These are phyloP conservation scores for Pseudogymnoascus pannorum DNA, from an alignment of 2,329 filamentous ascomycete genomes.

Conservation along the genomic window DNA sequence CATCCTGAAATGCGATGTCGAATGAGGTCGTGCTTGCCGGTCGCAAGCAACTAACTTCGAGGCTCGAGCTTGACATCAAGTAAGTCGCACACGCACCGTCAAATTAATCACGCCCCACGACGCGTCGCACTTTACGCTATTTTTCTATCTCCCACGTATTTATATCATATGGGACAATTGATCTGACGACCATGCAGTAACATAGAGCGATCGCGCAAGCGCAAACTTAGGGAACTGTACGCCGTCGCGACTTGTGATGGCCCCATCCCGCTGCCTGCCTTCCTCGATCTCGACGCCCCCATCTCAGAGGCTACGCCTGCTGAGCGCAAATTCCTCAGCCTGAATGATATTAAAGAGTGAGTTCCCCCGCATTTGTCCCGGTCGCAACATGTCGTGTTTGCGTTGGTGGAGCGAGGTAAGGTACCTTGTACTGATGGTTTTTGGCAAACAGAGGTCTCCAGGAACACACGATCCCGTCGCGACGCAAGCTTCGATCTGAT, in stretches of 20 bases:
- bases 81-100: background rate
- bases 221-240: slow-evolving; percentile 84
- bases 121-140: background rate
- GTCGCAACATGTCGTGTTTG: slow-evolving; percentile 15
- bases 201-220: slow-evolving; percentile 78
- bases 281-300: slow-evolving; percentile 50
- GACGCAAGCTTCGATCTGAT: slow-evolving; percentile 40
- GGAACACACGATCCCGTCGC: slow-evolving; percentile 45
- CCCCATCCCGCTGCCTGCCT: slow-evolving; percentile 50
- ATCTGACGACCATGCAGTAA: slow-evolving; percentile 41
- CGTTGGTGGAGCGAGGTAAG: slow-evolving; percentile 8
- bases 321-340: slow-evolving; percentile 50
- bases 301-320: slow-evolving; percentile 44
- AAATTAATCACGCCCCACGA: background rate
- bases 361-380: slow-evolving; percentile 27
- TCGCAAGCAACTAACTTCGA: background rate
- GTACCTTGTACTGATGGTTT: slow-evolving; percentile 16
- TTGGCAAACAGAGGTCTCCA: slow-evolving; percentile 40
- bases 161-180: background rate
- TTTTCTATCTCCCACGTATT: background rate
- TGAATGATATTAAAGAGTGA: slow-evolving; percentile 53
- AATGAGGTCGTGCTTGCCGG: slow-evolving; percentile 1
- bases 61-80: background rate
- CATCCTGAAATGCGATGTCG: slow-evolving; percentile 8
- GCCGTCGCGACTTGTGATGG: slow-evolving; percentile 55